A percentile compares a stretch with the other conserved stretches of the same genome.
phyloP scores from a whole-genome alignment of 2,329 filamentous ascomycete genomes.

The Neopestalotiopsis clavispora region DNA sequence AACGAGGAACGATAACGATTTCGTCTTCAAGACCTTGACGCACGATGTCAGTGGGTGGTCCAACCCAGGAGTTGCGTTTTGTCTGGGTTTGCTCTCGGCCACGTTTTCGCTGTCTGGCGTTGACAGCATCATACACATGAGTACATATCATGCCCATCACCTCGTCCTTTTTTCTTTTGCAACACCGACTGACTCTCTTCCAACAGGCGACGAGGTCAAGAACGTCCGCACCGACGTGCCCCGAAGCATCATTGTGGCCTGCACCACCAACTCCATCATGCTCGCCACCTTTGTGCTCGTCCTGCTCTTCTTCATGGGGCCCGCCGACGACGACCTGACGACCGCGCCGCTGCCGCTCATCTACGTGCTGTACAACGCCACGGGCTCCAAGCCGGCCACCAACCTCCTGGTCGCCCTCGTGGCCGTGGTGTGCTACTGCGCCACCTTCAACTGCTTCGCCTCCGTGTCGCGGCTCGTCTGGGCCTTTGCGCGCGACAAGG shows the following conservation, averaged over 20 bases:
- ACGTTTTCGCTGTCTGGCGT: conserved; percentile 4
- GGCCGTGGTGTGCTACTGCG: background rate
- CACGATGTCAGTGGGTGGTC: conserved; percentile 9
- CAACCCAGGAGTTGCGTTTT: background rate
- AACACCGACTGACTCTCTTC: background rate
- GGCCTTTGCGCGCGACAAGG: conserved; percentile 4
- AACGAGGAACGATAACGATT: background rate
- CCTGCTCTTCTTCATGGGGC: conserved; percentile 9
- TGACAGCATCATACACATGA: conserved; percentile 8
- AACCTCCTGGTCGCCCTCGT: background rate
- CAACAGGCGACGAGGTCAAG: conserved; percentile 2
- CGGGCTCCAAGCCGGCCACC: background rate
- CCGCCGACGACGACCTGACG: background rate
- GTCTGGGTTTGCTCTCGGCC: background rate
- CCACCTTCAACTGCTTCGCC: conserved; percentile 10
- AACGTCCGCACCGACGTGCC: conserved; percentile 1
- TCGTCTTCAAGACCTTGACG: conserved; percentile 13
- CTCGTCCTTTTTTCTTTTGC: too few relatives aligned
- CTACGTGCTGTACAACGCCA: conserved; percentile 3
- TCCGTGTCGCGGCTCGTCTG: conserved; percentile 6
- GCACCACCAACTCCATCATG: conserved; percentile 2
- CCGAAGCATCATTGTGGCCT: background rate
- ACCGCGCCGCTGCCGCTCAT: background rate
- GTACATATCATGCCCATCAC: background rate
- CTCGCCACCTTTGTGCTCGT: background rate